Conservation (phyloP, 805 yeast genomes). For the Schwanniomyces yamadae region DNA sequence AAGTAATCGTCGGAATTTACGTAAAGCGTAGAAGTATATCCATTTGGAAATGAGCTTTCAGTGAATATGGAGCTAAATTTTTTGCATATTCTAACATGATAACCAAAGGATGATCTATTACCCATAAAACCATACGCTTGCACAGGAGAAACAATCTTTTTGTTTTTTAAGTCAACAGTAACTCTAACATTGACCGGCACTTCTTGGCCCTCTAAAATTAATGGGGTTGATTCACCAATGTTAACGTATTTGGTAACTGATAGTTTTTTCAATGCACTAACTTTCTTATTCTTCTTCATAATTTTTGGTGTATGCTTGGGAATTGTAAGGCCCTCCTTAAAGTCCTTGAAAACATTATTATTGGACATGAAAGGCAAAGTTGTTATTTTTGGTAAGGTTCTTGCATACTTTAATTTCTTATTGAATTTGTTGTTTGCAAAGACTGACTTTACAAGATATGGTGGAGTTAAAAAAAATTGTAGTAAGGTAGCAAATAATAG, state of each 20-base stretch:
- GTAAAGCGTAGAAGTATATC: conserved; percentile 68
- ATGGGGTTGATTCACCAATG: conserved; percentile 59
- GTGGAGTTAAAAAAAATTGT: conserved; percentile 83
- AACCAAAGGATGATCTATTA: conserved; percentile 64
- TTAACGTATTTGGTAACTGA: conserved; percentile 71
- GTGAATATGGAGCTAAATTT: conserved; percentile 66
- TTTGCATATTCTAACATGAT: conserved; percentile 66
- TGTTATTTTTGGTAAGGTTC: conserved; percentile 66
- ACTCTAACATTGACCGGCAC: conserved; percentile 80
- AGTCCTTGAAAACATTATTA: conserved; percentile 33
- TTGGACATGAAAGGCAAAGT: conserved; percentile 72
- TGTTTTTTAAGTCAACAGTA: conserved; percentile 65
- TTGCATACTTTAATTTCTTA: conserved; percentile 59
- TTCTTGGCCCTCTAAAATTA: conserved; percentile 58
- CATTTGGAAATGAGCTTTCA: conserved; percentile 59
- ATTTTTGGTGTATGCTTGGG: conserved; percentile 39
- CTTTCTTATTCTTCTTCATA: conserved; percentile 44
- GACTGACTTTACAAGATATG: conserved; percentile 65
- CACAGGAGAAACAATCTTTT: conserved; percentile 64
- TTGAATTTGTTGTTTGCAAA: conserved; percentile 46
- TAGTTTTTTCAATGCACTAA: conserved; percentile 37
- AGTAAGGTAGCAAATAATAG: conserved; percentile 65
- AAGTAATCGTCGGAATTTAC: conserved; percentile 68
- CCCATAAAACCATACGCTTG: conserved; percentile 70
- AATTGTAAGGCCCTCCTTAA: conserved; percentile 65